These are phyloP conservation scores for Cutaneotrichosporon arboriforme DNA, from an alignment of 1,284 basidiomycete genomes.

Conservation along the genomic window DNA sequence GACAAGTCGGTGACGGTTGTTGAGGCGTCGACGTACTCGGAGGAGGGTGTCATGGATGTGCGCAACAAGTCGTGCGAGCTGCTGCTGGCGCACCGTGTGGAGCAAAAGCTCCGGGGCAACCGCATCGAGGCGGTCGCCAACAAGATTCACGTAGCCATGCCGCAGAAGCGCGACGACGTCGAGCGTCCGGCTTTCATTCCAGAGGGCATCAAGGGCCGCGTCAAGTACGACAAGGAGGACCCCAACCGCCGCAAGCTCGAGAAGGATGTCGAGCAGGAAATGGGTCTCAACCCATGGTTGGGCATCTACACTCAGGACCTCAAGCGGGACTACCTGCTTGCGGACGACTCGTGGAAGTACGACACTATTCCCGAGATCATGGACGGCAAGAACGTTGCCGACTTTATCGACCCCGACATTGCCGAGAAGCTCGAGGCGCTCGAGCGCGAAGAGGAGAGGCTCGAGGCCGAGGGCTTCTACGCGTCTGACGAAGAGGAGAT, in stretches of 20 bases:
- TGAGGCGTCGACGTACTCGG: constrained; percentile 84
- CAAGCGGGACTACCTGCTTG: constrained; percentile 76
- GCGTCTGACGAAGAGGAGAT: constrained; percentile 76
- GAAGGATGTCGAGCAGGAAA: constrained; percentile 64
- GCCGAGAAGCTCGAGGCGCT: constrained; percentile 92
- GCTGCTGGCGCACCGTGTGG: constrained; percentile 85
- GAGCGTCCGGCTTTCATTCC: constrained; percentile 81
- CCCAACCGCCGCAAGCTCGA: constrained; percentile 65
- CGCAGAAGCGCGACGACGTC: constrained; percentile 77
- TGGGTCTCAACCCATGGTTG: constrained; percentile 67
- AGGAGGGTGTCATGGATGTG: constrained; percentile 92
- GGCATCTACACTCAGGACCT: constrained; percentile 86
- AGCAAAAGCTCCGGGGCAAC: constrained; percentile 84
- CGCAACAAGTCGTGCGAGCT: constrained; percentile 89
- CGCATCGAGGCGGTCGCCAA: constrained; percentile 87
- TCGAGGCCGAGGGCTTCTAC: constrained; percentile 93
- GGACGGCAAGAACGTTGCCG: constrained; percentile 97
- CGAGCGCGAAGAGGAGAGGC: constrained; percentile 91
- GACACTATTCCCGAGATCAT: constrained; percentile 94
- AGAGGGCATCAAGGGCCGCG: constrained; percentile 63
- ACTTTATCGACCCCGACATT: constrained; percentile 99
- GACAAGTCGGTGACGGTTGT: constrained; percentile 65
- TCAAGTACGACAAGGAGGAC: constrained; percentile 82
- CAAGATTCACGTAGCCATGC: constrained; percentile 87
- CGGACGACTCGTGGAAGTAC: constrained; percentile 90